Base-by-base conservation (phyloP, 768 basidiomycete genomes). In the Sporobolomyces phaffii region DNA sequence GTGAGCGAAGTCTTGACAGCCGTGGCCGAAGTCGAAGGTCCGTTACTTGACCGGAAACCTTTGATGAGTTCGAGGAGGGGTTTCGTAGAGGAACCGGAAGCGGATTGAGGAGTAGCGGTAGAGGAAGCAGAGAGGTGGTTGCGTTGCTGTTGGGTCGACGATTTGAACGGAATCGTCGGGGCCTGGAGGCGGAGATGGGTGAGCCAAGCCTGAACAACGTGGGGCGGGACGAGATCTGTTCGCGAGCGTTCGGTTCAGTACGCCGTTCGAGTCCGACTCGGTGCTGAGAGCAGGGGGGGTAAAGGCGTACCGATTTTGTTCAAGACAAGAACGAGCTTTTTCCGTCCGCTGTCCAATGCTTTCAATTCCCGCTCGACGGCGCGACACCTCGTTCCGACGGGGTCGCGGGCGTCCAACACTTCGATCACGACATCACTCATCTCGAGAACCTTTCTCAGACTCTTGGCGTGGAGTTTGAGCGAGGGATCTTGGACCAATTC, bases 311-410 rank as follows among this genome's bases (percentile, higher is more conserved):
- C 94, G 64, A 96, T 88, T 80, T 99, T 97, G 78, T 97, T 98
- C n/a, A 99, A 77, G 4, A 97, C 90, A 60, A 91, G 90, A 3
- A 99, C 86, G 34, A 98, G 80, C 76, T 86, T 89, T 81, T 99
- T 99, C 11, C 92, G 89, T 69, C 94, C 89, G 28, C 80, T 81
- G 76, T 93, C 91, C 40, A 89, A 82, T 69, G 90, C 81, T 53
- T 72, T 70, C 29, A 70, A 44, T 68, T 96, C 93, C 75, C 94
- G 90, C 77, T 99, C 96, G 6, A 98, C 91, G 43, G 94, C 82
- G 57, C 87, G 82, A 78, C 91, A 94, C 70, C 94, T 79, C 45
- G 91, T 93, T 0, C 94, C 93, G 64, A 94, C 88, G 3, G 96
- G 94, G 80, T 98, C 94, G 44, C 94, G 81, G 1, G 93, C 93